These are phyloP conservation scores for Heracleum sosnowskyi DNA, from an alignment of 129 eudicot genomes.

Conservation along the genomic window DNA sequence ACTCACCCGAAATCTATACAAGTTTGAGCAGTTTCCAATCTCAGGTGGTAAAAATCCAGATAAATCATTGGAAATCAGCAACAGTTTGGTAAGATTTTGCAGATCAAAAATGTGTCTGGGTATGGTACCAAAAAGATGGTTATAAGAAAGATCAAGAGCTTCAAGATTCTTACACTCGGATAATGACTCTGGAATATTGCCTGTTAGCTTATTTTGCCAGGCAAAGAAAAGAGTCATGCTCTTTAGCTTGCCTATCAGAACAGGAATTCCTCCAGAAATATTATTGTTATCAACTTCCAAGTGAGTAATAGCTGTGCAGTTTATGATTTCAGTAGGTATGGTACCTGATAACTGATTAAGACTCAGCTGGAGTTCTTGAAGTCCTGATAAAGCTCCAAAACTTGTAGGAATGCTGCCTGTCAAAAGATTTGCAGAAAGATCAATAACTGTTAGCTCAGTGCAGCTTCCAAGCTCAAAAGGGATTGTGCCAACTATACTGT, in stretches of 20 bases:
- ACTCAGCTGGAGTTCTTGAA: conserved; percentile 75
- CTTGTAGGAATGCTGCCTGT: conserved; percentile 72
- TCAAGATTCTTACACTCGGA: conserved; percentile 64
- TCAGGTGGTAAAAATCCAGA: conserved; percentile 83
- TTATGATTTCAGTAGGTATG: conserved; percentile 59
- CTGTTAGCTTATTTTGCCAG: conserved; percentile 84
- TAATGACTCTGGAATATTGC: conserved; percentile 69
- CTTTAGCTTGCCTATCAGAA: conserved; percentile 52
- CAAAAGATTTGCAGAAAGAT: conserved; percentile 63
- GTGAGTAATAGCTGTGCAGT: conserved; percentile 55
- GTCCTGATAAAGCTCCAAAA: conserved; percentile 43
- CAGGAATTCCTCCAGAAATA: conserved; percentile 73
- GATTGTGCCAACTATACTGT: conserved; percentile 63
- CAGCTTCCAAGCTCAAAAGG: conserved; percentile 71
- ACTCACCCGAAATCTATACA: conserved; percentile 69
- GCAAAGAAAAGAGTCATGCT: conserved; percentile 82
- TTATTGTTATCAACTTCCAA: conserved; percentile 83
- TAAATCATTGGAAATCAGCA: conserved; percentile 66
- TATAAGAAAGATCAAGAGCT: conserved; percentile 90
- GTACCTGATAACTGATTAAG: conserved; percentile 70
- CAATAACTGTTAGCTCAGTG: conserved; percentile 51
- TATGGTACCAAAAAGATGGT: conserved; percentile 59
- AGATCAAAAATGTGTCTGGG: conserved; percentile 52
- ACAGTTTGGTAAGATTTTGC: conserved; percentile 60
- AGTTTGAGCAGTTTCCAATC: conserved; percentile 69